Evolutionary conservation across 805 yeast genomes (phyloP), one percentile per base, ranked within the genome.

Genomic region (Myxozyma geophila): DNA sequence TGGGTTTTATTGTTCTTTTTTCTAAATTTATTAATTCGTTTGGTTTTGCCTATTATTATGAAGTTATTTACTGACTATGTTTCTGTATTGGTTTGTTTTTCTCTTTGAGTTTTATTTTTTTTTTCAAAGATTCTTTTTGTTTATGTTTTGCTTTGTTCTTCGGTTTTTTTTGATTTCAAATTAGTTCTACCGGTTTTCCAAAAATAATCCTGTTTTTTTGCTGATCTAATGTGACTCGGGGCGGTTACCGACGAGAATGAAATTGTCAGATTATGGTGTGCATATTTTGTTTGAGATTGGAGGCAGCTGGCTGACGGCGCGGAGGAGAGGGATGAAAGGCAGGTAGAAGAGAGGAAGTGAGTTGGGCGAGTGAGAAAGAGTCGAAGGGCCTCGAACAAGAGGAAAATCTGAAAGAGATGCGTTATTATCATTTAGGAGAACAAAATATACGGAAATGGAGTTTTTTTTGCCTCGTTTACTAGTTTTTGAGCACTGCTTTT

Each of bases 361-460:
- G 48, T 48, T n/a, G 12, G 28, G 60, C 54, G 49, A 57, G 52
- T 48, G 54, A 28, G 37, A 21, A 41, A 48, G 48, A 39, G 60
- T 40, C 37, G 46, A 57, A 28, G 54, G 23, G 53, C 46, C 21
- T 39, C 37, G 28, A 51, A 51, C 17, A 51, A 44, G 35, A 47
- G n/a, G 37, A n/a, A 44, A 47, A 33, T 12, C 17, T 23, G 21
- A 23, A 37, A 51, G 39, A 50, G 33, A 15, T 37, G 10, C 33
- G 36, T 51, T 37, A 35, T 28, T 50, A 50, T 35, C 35, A 50
- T 51, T 51, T 19, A 47, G 51, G 51, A 36, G 28, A 21, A 47
- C 51, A 47, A 47, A 47, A 47, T 47, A 5, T 47, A 47, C 28
- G 51, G 51, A 47, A 47, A 47, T n/a, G 51, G 51, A 47, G 51